phyloP scores from a whole-genome alignment of 352 stramenopile species.

The Phytophthora vignae region DNA sequence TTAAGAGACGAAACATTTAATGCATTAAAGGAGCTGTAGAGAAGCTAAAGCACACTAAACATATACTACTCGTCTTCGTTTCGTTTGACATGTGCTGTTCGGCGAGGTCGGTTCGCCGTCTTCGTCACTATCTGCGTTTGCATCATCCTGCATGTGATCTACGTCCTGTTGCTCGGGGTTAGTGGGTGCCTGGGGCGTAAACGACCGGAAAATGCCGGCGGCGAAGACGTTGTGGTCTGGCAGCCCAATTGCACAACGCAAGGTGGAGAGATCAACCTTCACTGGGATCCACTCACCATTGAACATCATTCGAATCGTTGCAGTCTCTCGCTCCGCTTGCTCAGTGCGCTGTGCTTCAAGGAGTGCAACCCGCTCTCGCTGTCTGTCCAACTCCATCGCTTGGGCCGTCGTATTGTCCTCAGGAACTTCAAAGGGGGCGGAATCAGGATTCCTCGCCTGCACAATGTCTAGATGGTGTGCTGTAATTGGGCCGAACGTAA shows the following conservation, averaged over 20 bases:
- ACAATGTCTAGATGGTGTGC: slow-evolving; percentile 11
- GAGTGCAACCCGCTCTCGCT: neutral
- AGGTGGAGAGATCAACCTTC: neutral
- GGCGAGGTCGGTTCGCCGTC: neutral
- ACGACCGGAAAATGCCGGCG: neutral
- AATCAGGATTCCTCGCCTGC: neutral
- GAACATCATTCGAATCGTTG: neutral
- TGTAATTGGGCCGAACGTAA: slow-evolving; percentile 7
- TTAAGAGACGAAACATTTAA: slow-evolving; percentile 4
- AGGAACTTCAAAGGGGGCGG: slow-evolving; percentile 4
- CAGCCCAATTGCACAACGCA: neutral
- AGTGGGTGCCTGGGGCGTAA: neutral
- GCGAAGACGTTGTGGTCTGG: neutral
- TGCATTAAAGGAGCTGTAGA: neutral
- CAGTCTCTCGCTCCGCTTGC: neutral
- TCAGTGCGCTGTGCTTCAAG: neutral
- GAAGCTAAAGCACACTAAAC: neutral
- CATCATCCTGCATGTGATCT: neutral
- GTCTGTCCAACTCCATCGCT: slow-evolving; percentile 7
- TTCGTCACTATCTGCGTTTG: neutral
- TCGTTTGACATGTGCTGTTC: neutral
- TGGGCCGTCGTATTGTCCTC: slow-evolving; percentile 10
- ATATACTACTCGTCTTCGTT: neutral
- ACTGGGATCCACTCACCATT: slow-evolving; percentile 10
- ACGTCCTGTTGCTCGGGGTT: neutral